These are phyloP conservation scores for Bretschneidera sinensis DNA, from an alignment of 345 rosid genomes.

Conservation along the genomic window DNA sequence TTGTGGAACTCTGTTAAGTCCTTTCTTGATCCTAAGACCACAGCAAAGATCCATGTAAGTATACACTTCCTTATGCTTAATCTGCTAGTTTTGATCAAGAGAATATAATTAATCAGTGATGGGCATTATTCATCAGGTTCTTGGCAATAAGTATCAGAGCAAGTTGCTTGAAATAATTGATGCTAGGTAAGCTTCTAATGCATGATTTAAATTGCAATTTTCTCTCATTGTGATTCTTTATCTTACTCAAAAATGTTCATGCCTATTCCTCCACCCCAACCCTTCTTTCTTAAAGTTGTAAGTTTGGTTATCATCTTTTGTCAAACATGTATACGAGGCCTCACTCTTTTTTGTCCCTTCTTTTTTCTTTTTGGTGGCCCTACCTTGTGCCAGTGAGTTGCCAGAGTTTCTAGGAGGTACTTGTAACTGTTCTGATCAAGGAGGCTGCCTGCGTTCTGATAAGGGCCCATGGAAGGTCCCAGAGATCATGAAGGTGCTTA, in stretches of 20 bases:
- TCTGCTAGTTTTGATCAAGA: constrained; percentile 6
- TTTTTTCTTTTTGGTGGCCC: constrained; percentile 12
- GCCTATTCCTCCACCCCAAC: background rate
- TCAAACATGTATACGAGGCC: constrained; percentile 2
- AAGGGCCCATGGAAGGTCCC: constrained; percentile 92
- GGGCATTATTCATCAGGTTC: constrained; percentile 52
- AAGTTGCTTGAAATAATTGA: constrained; percentile 91
- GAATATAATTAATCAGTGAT: constrained; percentile 11
- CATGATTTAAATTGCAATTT: background rate
- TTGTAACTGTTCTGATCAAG: constrained; percentile 76
- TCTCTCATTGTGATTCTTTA: background rate
- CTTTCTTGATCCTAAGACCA: constrained; percentile 95
- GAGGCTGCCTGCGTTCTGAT: constrained; percentile 92
- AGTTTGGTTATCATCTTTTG: background rate
- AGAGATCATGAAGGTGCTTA: constrained; percentile 66
- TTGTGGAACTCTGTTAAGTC: constrained; percentile 93
- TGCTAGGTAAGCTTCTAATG: constrained; percentile 42
- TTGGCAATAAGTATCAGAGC: constrained; percentile 90
- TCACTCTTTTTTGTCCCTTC: no score
- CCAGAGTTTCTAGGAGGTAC: constrained; percentile 90
- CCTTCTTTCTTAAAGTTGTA: background rate
- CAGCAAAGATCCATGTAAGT: constrained; percentile 90
- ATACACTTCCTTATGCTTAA: constrained; percentile 6
- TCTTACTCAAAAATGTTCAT: background rate
- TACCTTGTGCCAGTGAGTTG: constrained; percentile 52